Conservation (phyloP, 805 yeast genomes). For the Nakazawaea populi region DNA sequence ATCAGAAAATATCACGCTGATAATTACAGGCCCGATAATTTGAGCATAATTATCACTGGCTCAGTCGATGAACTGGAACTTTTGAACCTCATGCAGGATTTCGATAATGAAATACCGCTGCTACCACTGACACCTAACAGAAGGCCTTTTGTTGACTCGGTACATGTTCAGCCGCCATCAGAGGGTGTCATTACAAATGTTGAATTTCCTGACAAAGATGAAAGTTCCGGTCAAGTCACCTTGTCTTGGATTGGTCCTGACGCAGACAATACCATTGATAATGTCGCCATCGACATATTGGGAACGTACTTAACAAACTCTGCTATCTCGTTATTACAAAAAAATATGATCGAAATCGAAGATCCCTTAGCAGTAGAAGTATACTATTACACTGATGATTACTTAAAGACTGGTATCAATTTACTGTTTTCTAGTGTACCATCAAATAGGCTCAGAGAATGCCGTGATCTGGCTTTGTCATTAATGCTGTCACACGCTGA, state of each 20-base stretch:
- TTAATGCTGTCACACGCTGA: slow-evolving; percentile 49
- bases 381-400: slow-evolving; percentile 71
- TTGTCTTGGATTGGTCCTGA: slow-evolving; percentile 83
- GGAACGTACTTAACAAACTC: slow-evolving; percentile 72
- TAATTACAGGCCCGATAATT: slow-evolving; percentile 76
- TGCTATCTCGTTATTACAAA: slow-evolving; percentile 70
- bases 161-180: slow-evolving; percentile 34
- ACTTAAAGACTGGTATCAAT: slow-evolving; percentile 51
- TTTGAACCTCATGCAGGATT: slow-evolving; percentile 47
- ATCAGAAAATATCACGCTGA: slow-evolving; percentile 70
- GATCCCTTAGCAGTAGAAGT: slow-evolving; percentile 76
- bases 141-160: slow-evolving; percentile 81
- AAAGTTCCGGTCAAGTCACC: slow-evolving; percentile 68
- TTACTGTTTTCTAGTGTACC: slow-evolving; percentile 71
- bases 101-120: slow-evolving; percentile 52
- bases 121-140: slow-evolving; percentile 30
- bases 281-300: slow-evolving; percentile 66
- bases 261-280: slow-evolving; percentile 41
- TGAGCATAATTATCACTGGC: slow-evolving; percentile 82
- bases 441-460: slow-evolving; percentile 47
- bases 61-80: slow-evolving; percentile 74
- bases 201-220: slow-evolving; percentile 87
- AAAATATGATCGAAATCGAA: slow-evolving; percentile 69
- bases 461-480: slow-evolving; percentile 44
- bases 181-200: slow-evolving; percentile 41